These are phyloP conservation scores for Aspergillus sclerotialis DNA, from an alignment of 2,329 filamentous ascomycete genomes.

Conservation along the genomic window DNA sequence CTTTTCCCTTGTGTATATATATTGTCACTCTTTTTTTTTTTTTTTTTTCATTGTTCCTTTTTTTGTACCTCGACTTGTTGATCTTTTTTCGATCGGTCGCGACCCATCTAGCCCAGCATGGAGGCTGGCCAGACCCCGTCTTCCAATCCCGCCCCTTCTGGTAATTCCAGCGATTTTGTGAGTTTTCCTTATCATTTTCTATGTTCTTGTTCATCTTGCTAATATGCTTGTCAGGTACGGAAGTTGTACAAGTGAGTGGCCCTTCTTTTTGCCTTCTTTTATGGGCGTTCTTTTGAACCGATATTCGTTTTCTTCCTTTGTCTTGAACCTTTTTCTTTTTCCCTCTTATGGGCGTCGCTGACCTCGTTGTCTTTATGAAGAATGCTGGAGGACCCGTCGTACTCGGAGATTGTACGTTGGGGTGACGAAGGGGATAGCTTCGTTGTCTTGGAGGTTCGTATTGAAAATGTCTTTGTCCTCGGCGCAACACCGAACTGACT, in stretches of 20 bases:
- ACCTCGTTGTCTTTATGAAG: constrained; percentile 39
- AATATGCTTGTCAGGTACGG: constrained; percentile 61
- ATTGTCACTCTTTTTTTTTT: constrained; percentile 3
- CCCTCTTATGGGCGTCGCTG: constrained; percentile 4
- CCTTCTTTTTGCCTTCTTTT: too few species aligned
- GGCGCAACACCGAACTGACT: constrained; percentile 11
- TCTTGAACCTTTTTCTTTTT: constrained; percentile 4
- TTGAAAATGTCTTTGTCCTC: too few species aligned
- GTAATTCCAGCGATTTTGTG: constrained; percentile 94
- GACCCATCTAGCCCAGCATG: constrained; percentile 38
- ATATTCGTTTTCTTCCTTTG: constrained; percentile 4
- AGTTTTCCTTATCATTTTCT: constrained; percentile 37
- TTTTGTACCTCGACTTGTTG: too few species aligned
- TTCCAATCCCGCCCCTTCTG: constrained; percentile 45
- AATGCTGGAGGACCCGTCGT: constrained; percentile 93
- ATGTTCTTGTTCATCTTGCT: constrained; percentile 3
- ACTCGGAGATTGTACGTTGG: constrained; percentile 91
- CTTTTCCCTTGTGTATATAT: constrained; percentile 8
- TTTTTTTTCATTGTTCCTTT: constrained; percentile 3
- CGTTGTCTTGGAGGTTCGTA: constrained; percentile 96
- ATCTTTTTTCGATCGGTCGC: constrained; percentile 31
- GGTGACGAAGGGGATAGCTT: constrained; percentile 92
- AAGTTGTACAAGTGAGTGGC: constrained; percentile 88
- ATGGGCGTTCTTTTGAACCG: constrained; percentile 6
- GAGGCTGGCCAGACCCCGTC: constrained; percentile 38